These are phyloP conservation scores for Chalara sp. DNA, from an alignment of 2,329 filamentous ascomycete species.

Conservation along the genomic window DNA sequence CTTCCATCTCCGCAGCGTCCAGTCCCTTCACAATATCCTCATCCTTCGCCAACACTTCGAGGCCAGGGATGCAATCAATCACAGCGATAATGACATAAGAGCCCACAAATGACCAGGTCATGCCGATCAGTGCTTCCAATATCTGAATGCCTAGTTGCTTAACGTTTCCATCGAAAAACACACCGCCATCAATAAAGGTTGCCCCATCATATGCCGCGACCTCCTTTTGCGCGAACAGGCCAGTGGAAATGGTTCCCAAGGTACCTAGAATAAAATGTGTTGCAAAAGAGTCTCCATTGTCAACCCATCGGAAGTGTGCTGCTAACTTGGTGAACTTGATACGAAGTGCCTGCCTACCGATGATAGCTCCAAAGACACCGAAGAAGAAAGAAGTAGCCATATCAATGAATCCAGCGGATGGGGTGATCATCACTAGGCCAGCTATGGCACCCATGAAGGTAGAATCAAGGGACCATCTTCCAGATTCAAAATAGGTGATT, in stretches of 20 bases:
- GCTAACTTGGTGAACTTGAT: conserved; percentile 46
- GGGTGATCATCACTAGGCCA: conserved; percentile 83
- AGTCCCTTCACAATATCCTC: conserved; percentile 42
- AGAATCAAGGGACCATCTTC: conserved; percentile 85
- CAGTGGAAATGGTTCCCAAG: conserved; percentile 44
- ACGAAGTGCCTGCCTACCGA: conserved; percentile 39
- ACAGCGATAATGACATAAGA: conserved; percentile 42
- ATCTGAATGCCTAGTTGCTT: conserved; percentile 43
- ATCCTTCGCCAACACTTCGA: conserved; percentile 44
- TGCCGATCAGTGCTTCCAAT: conserved; percentile 43
- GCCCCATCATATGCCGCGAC: conserved; percentile 43
- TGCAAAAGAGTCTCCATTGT: conserved; percentile 48
- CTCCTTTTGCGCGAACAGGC: conserved; percentile 41
- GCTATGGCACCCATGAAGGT: conserved; percentile 65
- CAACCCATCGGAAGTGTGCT: conserved; percentile 41
- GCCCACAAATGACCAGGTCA: conserved; percentile 42
- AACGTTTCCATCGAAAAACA: conserved; percentile 46
- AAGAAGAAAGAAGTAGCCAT: conserved; percentile 53
- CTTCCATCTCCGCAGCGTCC: conserved; percentile 44
- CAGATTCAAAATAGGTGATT: conserved; percentile 68
- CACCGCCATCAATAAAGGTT: conserved; percentile 41
- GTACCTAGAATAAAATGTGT: conserved; percentile 29
- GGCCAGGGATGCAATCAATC: conserved; percentile 44
- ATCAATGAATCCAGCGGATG: conserved; percentile 78
- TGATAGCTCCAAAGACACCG: conserved; percentile 53